Base-by-base conservation (phyloP, 352 stramenopile genomes). In the Phytopythium cucurbitacearum region DNA sequence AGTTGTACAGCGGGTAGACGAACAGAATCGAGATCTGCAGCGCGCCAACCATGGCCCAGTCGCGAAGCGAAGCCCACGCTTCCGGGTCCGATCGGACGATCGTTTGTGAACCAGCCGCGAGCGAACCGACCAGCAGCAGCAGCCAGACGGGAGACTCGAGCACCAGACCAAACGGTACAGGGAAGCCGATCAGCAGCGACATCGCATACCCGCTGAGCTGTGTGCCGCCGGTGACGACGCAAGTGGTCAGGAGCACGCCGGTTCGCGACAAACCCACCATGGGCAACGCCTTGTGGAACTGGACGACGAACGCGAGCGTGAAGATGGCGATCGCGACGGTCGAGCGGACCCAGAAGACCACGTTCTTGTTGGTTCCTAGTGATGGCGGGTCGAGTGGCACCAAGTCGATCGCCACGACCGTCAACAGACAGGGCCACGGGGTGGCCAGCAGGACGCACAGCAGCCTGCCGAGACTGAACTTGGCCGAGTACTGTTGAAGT, bases 1-100 rank as follows among this genome's bases (percentile, higher is more conserved):
- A 61, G 9, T 40, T 62, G 42, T 60, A 71, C n/a, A 56, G 32
- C 7, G 59, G 54, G 45, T 69, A 71, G 35, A 70, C 28, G 11
- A 43, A 45, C 28, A 69, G 41, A 35, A 56, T 41, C 41, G 21
- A 42, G 36, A 53, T 46, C 21, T 56, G 15, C 37, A 59, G 7
- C 9, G 37, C 21, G 42, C 40, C 53, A 9, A 53, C 41, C 28
- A 40, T 45, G 12, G 48, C 40, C 40, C 32, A 40, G 49, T 49
- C 37, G 35, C 16, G 36, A 36, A 56, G 28, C n/a, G 57, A 50
- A 10, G 15, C 13, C 8, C 40, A 65, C n/a, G 59, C 34, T 7
- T 52, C 35, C 16, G 49, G 62, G 48, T 7, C 47, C 40, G n/a
- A 35, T 42, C 12, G 47, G 40, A 16, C 44, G 40, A 6, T 33